Evolutionary conservation across 2,329 filamentous ascomycete genomes (phyloP).

Genomic region (Monilinia polystroma): DNA sequence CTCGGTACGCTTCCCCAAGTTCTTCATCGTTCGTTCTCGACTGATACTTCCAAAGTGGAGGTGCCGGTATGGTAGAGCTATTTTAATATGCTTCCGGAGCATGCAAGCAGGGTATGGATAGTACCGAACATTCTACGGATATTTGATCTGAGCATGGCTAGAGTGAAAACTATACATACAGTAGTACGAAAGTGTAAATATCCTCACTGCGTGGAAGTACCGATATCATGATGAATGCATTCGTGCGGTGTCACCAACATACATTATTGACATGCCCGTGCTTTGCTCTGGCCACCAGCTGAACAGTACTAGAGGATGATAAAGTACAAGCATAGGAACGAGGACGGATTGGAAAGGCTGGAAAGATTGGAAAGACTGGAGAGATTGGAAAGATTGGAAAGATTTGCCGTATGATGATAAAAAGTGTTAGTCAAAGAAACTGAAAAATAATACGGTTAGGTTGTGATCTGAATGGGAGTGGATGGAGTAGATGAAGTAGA

Average conservation of each 20-base stretch:
- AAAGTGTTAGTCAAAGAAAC: conserved; percentile 12
- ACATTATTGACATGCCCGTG: neutral
- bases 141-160: neutral
- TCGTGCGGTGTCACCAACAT: conserved; percentile 6
- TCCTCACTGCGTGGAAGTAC: neutral
- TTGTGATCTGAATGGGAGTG: neutral
- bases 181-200: neutral
- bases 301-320: neutral
- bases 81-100: neutral
- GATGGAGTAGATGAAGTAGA: too few species aligned
- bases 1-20: neutral
- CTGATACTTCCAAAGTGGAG: neutral
- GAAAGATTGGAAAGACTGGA: neutral
- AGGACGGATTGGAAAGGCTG: too few species aligned
- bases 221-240: neutral
- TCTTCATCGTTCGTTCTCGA: neutral
- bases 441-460: neutral
- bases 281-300: neutral
- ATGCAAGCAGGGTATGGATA: neutral
- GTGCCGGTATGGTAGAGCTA: neutral
- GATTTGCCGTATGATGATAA: neutral
- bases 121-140: neutral
- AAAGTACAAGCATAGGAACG: neutral
- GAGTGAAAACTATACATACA: too few species aligned
- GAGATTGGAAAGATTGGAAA: neutral